Evolutionary conservation across 306 rosid genomes (phyloP).

Genomic region (Astragalus membranaceus): DNA sequence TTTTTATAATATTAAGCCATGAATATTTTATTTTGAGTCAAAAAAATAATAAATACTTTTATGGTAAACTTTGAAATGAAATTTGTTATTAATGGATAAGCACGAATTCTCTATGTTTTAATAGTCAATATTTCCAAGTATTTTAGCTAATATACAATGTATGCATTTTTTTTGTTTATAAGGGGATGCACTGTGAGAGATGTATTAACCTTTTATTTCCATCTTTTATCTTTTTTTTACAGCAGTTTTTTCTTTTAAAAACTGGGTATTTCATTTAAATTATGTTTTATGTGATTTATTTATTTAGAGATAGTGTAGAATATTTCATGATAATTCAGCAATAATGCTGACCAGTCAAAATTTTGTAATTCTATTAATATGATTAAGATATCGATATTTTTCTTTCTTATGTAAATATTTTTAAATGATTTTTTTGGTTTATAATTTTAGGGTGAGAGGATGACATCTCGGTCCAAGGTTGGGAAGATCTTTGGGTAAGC

Average conservation of each 20-base stretch:
- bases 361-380: no score
- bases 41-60: not conserved
- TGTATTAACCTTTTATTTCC: not conserved
- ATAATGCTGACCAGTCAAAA: not conserved
- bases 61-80: not conserved
- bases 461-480: no score
- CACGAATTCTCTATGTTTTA: not conserved
- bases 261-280: no score
- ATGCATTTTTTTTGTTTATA: not conserved
- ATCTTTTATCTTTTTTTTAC: not conserved
- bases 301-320: not conserved
- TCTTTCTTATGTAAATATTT: no score
- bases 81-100: not conserved
- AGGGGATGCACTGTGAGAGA: not conserved
- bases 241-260: no score
- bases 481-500: no score
- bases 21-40: no score
- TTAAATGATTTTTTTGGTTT: no score
- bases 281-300: not conserved
- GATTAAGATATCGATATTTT: no score
- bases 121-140: not conserved
- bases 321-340: not conserved
- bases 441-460: no score
- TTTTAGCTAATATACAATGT: not conserved
- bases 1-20: not conserved